Conservation (phyloP, 306 rosid species). For the Cercis canadensis region DNA sequence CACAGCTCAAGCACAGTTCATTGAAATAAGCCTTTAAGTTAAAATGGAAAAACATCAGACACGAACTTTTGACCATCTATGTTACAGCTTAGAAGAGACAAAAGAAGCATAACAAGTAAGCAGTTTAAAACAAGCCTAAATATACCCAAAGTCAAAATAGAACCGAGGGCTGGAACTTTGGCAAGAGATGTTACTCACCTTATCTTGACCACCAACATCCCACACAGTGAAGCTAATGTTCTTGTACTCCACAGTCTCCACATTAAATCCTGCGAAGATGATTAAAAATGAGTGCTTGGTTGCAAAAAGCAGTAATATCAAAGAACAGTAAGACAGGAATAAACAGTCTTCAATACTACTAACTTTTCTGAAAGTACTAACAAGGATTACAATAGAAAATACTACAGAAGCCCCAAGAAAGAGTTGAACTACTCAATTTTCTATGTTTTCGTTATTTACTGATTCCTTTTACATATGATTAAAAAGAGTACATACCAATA, state of each 20-base stretch:
- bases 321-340: not conserved
- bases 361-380: not conserved
- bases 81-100: not conserved
- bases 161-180: not conserved
- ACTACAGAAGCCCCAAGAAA: not conserved
- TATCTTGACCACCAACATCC: constrained; percentile 71
- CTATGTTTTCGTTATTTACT: not conserved
- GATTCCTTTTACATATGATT: not conserved
- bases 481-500: constrained; percentile 44
- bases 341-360: not conserved
- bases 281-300: not conserved
- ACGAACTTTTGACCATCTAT: not conserved
- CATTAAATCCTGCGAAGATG: constrained; percentile 56
- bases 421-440: not conserved
- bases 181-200: constrained; percentile 41
- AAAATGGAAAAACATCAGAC: not conserved
- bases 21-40: not conserved
- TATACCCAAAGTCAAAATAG: not conserved
- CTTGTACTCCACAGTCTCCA: constrained; percentile 62
- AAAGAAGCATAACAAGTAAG: not conserved
- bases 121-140: not conserved
- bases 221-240: constrained; percentile 66
- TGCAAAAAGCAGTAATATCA: not conserved
- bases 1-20: too few species aligned
- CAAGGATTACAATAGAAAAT: not conserved